Evolutionary conservation across 352 stramenopile genomes (phyloP).

Genomic region (Phytophthora rubi): DNA sequence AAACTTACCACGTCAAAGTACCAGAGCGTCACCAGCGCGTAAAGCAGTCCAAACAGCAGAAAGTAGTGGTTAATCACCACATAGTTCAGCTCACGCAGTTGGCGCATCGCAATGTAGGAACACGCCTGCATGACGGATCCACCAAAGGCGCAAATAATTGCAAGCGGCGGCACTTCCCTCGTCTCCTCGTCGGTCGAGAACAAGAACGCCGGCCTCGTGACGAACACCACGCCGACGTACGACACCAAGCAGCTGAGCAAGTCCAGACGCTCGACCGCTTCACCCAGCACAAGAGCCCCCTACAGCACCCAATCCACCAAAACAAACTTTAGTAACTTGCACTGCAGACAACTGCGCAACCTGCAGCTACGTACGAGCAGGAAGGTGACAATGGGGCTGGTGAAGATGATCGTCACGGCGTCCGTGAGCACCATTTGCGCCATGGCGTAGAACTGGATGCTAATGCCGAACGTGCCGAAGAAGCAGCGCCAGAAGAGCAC

Average conservation of each 20-base stretch:
- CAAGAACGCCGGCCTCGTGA: constrained; percentile 60
- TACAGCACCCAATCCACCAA: constrained; percentile 37
- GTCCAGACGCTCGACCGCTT: constrained; percentile 53
- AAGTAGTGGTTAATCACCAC: constrained; percentile 52
- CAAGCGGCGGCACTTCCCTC: constrained; percentile 29
- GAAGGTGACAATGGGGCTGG: constrained; percentile 69
- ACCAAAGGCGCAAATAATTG: constrained; percentile 48
- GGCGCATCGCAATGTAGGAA: constrained; percentile 63
- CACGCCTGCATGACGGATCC: constrained; percentile 55
- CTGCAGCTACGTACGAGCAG: constrained; percentile 51
- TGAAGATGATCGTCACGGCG: constrained; percentile 70
- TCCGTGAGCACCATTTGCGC: constrained; percentile 78
- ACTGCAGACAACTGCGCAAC: background rate
- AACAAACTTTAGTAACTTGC: background rate
- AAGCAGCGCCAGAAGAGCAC: constrained; percentile 54
- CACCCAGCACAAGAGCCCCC: constrained; percentile 52
- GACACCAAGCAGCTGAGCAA: constrained; percentile 56
- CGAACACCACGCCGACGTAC: constrained; percentile 69
- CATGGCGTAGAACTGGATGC: constrained; percentile 74
- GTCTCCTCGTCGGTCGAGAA: constrained; percentile 37
- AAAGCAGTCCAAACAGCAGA: constrained; percentile 39
- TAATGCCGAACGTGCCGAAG: constrained; percentile 61
- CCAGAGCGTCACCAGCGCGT: constrained; percentile 36
- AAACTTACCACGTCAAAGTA: constrained; percentile 42
- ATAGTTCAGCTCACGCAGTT: constrained; percentile 51